Base-by-base conservation (phyloP, 2,329 filamentous ascomycete species). In the Aspergillus sp. region DNA sequence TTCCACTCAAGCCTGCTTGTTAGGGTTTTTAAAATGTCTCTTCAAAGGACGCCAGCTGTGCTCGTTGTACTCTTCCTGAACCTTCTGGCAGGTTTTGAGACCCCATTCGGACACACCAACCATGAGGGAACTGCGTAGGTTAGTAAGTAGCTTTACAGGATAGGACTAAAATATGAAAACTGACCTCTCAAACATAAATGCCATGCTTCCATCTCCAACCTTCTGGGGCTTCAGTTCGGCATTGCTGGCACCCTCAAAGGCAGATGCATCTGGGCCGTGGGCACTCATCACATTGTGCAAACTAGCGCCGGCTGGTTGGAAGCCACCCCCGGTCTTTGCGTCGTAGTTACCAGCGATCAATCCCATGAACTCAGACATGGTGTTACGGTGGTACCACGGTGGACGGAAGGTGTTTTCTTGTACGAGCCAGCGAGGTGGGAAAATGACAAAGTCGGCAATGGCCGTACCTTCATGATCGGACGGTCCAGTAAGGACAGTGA, bases 31-130 rank as follows among this genome's bases (percentile, higher is more conserved):
- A 50, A 83, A 86, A 59, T 85, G 79, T 35, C 81, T 75, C 65
- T 79, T 78, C 41, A 87, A 68, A 0, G 77, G 77, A 27, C 75
- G 82, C 89, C 89, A 95, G 62, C 86, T 90, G 71, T 94, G 86
- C 45, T 83, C 80, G 60, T 82, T 90, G 59, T 93, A 94, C 44
- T 79, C 79, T 52, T 81, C 74, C 69, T 87, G 84, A 33, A 86
- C 78, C 66, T 86, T 87, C 57, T 75, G 68, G 60, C 83, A 91
- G 49, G 79, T 78, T 64, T 81, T 84, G 49, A 87, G 62, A 1
- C 82, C 84, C 83, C 83, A 88, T 50, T 86, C 82, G 2, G 83
- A 86, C 26, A 86, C 83, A 3, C 83, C 83, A 27, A 86, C 77
- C 82, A 86, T 86, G 41, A 85, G 63, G 51, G 73, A 78, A 55